Base-by-base conservation (phyloP, 139 green algal species). In the Chlorella vulgaris region DNA sequence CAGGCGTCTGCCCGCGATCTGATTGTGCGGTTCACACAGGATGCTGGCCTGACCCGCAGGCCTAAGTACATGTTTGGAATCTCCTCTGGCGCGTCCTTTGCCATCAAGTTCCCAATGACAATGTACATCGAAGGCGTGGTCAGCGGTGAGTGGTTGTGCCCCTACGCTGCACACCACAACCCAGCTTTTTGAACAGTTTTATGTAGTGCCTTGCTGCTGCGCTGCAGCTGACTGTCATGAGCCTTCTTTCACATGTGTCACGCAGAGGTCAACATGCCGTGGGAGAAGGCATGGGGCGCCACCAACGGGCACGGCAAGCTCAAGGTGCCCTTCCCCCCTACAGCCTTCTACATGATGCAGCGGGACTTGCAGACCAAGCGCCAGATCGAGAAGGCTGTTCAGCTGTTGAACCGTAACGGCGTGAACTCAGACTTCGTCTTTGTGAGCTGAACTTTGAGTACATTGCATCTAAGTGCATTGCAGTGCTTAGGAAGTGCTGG, bases 51-150 rank as follows among this genome's bases (percentile, higher is more conserved):
- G 19, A 19, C 8, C 42, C 39, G 26, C 8, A 55, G 29, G 21
- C 69, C 69, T n/a, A 76, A 63, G 43, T 76, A 63, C 69, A 76
- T 76, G 69, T 76, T 76, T 76, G 69, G 69, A 18, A 29, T 76
- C 28, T 76, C 69, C 0, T 55, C 69, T 0, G 69, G 69, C 42
- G 69, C 69, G 18, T 51, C 8, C 10, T 76, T 76, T 42, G 69
- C 69, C n/a, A 40, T 76, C 42, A 76, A 76, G n/a, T 76, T 76
- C 43, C 69, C 69, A 4, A 33, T 2, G 1, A 33, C 35, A 10
- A 63, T 76, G 42, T 26, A n/a, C 36, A 19, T 76, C 24, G 28
- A 76, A n/a, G 69, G 69, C n/a, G 51, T 76, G 4, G 69, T 76
- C 26, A 63, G 42, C 31, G 69, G 69, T 76, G 69, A 36, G 69